Percentiles rank a stretch among this genome's conserved stretches.
phyloP scores from a whole-genome alignment of 164 flowering plant genomes.

The Berberis vulgaris region DNA sequence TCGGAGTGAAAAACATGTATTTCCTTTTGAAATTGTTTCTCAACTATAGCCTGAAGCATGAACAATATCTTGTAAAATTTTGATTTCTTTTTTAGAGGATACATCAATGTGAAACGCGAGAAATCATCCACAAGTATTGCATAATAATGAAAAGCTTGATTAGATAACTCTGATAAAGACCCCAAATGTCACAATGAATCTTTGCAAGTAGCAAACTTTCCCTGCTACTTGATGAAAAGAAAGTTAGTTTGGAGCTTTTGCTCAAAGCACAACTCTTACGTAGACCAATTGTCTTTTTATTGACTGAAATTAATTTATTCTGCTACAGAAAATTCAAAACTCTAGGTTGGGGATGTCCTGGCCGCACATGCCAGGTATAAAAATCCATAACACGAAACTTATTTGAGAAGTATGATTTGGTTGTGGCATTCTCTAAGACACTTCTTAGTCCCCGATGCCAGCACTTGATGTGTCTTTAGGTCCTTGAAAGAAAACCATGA shows the following conservation, averaged over 20 bases:
- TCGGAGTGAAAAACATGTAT: conserved; percentile 1
- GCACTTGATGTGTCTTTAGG: neutral
- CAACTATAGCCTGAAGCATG: neutral
- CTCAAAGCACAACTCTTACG: conserved; percentile 2
- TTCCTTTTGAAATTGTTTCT: neutral
- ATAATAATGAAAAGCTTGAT: conserved; percentile 6
- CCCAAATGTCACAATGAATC: conserved; percentile 1
- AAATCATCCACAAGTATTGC: conserved; percentile 3
- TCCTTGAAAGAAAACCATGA: neutral
- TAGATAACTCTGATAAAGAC: neutral
- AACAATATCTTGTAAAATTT: neutral
- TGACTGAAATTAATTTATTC: neutral
- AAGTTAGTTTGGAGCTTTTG: neutral
- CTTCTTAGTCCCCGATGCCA: neutral
- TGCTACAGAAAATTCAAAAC: neutral
- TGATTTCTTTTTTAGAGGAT: neutral
- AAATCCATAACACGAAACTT: neutral
- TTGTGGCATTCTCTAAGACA: neutral
- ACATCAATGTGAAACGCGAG: neutral
- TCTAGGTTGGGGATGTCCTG: conserved; percentile 1
- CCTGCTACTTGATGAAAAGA: too few relatives aligned
- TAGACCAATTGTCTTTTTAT: neutral
- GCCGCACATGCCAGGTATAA: neutral
- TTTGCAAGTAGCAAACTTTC: neutral
- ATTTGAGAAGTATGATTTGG: neutral